These are phyloP conservation scores for Glomus cerebriforme DNA, from an alignment of 192 early-diverging fungal species.

Conservation along the genomic window DNA sequence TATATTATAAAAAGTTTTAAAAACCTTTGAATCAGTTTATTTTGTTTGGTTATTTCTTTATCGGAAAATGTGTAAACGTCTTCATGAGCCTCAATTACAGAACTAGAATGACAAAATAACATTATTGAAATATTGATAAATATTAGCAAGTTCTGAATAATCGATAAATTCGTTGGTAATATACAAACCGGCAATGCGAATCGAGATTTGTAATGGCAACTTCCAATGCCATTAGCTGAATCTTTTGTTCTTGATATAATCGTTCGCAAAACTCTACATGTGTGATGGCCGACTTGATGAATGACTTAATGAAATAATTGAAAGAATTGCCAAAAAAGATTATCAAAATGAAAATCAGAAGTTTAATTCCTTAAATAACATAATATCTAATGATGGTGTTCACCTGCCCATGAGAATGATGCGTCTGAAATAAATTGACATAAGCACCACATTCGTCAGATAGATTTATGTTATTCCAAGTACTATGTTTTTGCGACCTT, in stretches of 20 bases:
- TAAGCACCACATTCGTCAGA: constrained; percentile 9
- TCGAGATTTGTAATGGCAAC: constrained; percentile 56
- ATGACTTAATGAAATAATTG: constrained; percentile 23
- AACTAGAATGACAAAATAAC: constrained; percentile 31
- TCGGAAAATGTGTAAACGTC: constrained; percentile 43
- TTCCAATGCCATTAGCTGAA: constrained; percentile 52
- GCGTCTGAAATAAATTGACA: constrained; percentile 11
- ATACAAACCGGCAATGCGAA: constrained; percentile 41
- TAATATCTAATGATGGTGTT: background rate
- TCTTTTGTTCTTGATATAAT: constrained; percentile 48
- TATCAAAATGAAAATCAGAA: background rate
- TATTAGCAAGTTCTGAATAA: background rate
- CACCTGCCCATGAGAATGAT: constrained; percentile 27
- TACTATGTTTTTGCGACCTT: background rate
- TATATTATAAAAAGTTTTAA: background rate
- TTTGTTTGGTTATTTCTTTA: constrained; percentile 46
- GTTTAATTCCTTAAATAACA: background rate
- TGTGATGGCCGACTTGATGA: constrained; percentile 35
- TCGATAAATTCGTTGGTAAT: background rate
- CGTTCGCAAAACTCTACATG: constrained; percentile 46
- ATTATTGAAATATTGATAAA: background rate
- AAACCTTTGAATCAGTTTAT: constrained; percentile 39
- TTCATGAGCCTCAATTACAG: constrained; percentile 45
- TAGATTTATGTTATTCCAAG: background rate
- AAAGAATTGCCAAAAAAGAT: background rate